Base-by-base conservation (phyloP, 73 alveolate species). In the Strombidium stylifer region DNA sequence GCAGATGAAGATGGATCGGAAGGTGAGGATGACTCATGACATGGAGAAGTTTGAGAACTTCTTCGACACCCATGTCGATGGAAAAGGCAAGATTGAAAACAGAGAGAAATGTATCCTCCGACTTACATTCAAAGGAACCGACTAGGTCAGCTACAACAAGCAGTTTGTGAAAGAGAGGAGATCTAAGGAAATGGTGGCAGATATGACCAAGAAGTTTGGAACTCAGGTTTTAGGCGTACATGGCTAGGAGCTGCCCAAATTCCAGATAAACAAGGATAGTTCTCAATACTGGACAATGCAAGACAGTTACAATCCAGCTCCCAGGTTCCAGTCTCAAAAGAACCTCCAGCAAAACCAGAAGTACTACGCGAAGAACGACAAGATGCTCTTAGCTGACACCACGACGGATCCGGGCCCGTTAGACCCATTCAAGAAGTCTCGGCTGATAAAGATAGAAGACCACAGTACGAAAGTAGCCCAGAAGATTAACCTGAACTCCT, bases 201-300 rank as follows among this genome's bases (percentile, higher is more conserved):
- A 67, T 27, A 48, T 45, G 51, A 67, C 66, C 4, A 27, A 31
- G 48, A 67, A 67, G 26, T 67, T 50, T 34, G 81, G 81, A 18
- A 67, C 24, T 26, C 51, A 31, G 8, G 28, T 53, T 12, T 47
- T 67, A 10, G 96, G 96, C 0, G 85, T 87, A 10, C 96, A 87
- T 83, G 93, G 93, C 21, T 69, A 75, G 47, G 96, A 87, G 47
- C 52, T 87, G 14, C 96, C 96, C n/a, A 69, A 74, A 53, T 87
- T 58, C 55, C 23, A 76, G 0, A 81, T 49, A 45, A 52, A 68
- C 39, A 60, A 65, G 51, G 37, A 51, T 31, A 67, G 62, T 31
- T 82, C 69, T 51, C 90, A 88, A 78, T 88, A 71, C 60, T 88
- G 97, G 97, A 88, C 77, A 69, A 47, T 71, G 45, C 57, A 67